Percentiles rank a stretch among this genome's conserved stretches.
Conservation (phyloP, 306 rosid species). For the Cucurbita argyrosperma region DNA sequence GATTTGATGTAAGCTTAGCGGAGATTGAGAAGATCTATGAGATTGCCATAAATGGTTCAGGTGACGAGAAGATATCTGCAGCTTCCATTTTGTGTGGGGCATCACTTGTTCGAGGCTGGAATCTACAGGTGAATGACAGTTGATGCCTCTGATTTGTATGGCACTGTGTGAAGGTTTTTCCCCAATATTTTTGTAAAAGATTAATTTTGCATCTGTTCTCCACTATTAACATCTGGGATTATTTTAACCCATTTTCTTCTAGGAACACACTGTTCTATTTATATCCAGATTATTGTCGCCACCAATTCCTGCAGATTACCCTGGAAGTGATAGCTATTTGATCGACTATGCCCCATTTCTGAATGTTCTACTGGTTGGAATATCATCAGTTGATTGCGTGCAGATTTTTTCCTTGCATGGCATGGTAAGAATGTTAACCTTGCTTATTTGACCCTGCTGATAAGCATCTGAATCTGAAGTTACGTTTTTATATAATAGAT, state of each 20-base stretch:
- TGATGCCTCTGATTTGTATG: neutral
- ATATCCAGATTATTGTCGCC: constrained; percentile 56
- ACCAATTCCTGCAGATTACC: constrained; percentile 36
- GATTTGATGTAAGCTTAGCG: constrained; percentile 92
- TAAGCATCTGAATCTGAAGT: neutral
- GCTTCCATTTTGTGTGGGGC: constrained; percentile 86
- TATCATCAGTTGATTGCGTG: constrained; percentile 56
- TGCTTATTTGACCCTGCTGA: neutral
- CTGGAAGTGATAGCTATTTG: constrained; percentile 59
- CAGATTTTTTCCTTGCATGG: constrained; percentile 92
- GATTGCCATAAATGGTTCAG: constrained; percentile 70
- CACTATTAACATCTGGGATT: neutral
- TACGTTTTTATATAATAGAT: neutral
- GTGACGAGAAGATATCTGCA: constrained; percentile 78
- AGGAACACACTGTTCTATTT: constrained; percentile 62
- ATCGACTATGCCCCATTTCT: constrained; percentile 63
- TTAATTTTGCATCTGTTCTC: constrained; percentile 8
- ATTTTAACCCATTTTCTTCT: constrained; percentile 21
- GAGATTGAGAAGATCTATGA: constrained; percentile 78
- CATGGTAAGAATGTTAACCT: constrained; percentile 32
- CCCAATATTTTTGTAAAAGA: neutral
- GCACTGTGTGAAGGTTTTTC: neutral
- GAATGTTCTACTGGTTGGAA: constrained; percentile 60
- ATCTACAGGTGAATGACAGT: constrained; percentile 50
- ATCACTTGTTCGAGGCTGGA: constrained; percentile 87